A percentile compares a stretch with the other conserved stretches of the same genome.
Conservation (phyloP, 2,329 filamentous ascomycete genomes). For the Elsinoe perseae region DNA sequence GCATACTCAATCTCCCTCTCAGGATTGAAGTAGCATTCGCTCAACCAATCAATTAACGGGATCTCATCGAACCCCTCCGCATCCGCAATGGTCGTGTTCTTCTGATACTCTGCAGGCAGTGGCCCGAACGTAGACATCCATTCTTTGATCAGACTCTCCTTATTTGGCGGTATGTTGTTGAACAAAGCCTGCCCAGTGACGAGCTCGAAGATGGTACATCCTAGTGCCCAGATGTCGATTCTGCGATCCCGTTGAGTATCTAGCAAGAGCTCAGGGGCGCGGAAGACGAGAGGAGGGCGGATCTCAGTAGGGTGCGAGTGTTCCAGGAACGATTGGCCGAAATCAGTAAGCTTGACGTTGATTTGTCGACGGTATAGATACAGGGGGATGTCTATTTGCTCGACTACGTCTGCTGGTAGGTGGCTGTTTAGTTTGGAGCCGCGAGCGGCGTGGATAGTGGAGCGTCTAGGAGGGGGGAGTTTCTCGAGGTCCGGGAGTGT, state of each 20-base stretch:
- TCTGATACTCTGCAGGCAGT: not conserved
- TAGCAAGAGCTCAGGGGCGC: slow-evolving; percentile 27
- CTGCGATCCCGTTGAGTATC: slow-evolving; percentile 23
- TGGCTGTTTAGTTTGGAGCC: slow-evolving; percentile 16
- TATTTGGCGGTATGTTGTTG: not conserved
- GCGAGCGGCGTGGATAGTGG: slow-evolving; percentile 15
- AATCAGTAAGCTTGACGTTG: slow-evolving; percentile 24
- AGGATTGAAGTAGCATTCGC: not conserved
- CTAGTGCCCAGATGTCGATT: slow-evolving; percentile 27
- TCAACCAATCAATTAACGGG: not conserved
- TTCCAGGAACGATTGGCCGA: slow-evolving; percentile 19
- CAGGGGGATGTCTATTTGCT: not conserved
- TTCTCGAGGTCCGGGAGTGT: not conserved
- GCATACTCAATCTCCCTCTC: not conserved
- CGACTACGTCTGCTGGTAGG: slow-evolving; percentile 3
- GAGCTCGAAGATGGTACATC: slow-evolving; percentile 21
- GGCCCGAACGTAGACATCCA: slow-evolving; percentile 7
- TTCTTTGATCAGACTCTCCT: not conserved
- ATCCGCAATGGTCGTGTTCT: too few species aligned
- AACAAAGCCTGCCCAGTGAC: slow-evolving; percentile 21
- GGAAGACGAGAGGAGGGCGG: slow-evolving; percentile 24
- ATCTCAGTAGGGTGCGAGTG: slow-evolving; percentile 22
- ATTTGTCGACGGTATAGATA: slow-evolving; percentile 12
- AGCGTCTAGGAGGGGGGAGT: slow-evolving; percentile 14
- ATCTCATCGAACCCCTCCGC: not conserved